phyloP scores from a whole-genome alignment of 768 basidiomycete genomes.

The Amanita thiersii region DNA sequence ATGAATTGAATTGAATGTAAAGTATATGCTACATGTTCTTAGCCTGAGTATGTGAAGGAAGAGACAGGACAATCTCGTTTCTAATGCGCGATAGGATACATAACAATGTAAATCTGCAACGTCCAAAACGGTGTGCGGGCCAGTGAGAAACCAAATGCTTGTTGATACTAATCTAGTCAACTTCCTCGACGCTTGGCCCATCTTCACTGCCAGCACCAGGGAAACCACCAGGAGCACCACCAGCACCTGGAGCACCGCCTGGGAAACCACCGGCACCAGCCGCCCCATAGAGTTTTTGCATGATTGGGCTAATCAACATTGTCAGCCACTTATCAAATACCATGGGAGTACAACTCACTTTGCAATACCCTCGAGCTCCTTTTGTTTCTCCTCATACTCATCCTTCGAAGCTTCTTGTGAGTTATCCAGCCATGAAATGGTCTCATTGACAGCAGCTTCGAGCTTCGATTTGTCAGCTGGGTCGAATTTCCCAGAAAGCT shows the following conservation, averaged over 20 bases:
- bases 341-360: constrained; percentile 28
- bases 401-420: constrained; percentile 91
- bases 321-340: constrained; percentile 8
- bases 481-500: constrained; percentile 84
- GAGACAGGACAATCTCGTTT: no score
- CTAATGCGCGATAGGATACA: no score
- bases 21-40: no score
- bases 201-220: constrained; percentile 64
- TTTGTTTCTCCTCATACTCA: constrained; percentile 89
- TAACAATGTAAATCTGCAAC: no score
- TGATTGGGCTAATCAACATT: constrained; percentile 34
- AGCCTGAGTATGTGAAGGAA: no score
- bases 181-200: constrained; percentile 89
- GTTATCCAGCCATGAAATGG: constrained; percentile 78
- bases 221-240: constrained; percentile 62
- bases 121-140: constrained; percentile 15
- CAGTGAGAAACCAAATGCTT: no score
- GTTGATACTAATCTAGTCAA: constrained; percentile 46
- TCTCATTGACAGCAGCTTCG: constrained; percentile 70
- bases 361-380: constrained; percentile 83
- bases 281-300: constrained; percentile 70
- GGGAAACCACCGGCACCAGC: constrained; percentile 49
- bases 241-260: constrained; percentile 46
- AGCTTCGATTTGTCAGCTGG: constrained; percentile 80
- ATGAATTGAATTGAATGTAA: no score